These are phyloP conservation scores for Dothistroma septosporum DNA, from an alignment of 2,329 filamentous ascomycete genomes.

Conservation along the genomic window DNA sequence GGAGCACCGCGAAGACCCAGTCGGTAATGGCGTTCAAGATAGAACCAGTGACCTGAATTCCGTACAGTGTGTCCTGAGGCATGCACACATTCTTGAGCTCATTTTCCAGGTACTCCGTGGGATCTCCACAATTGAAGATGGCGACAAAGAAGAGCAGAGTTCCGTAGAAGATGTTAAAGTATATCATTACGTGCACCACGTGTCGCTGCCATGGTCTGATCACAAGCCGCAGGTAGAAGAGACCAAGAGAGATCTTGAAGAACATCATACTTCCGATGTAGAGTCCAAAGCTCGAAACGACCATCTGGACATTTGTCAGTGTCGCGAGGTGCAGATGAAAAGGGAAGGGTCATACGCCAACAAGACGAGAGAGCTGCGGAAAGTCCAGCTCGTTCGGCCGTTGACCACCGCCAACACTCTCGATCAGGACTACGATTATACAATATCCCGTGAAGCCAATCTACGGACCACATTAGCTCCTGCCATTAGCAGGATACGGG, in stretches of 20 bases:
- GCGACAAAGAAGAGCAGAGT: slow-evolving; percentile 33
- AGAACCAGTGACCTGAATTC: slow-evolving; percentile 24
- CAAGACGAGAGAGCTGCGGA: slow-evolving; percentile 2
- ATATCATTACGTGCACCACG: slow-evolving; percentile 27
- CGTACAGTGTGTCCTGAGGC: slow-evolving; percentile 13
- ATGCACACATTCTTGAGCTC: slow-evolving; percentile 22
- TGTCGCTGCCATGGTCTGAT: slow-evolving; percentile 37
- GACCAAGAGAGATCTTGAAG: slow-evolving; percentile 43
- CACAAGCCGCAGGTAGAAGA: slow-evolving; percentile 46
- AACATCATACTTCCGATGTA: slow-evolving; percentile 41
- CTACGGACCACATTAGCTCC: slow-evolving; percentile 11
- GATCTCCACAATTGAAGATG: slow-evolving; percentile 33
- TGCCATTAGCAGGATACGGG: background rate
- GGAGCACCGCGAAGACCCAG: slow-evolving; percentile 37
- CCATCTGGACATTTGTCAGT: slow-evolving; percentile 17
- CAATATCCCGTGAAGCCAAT: slow-evolving; percentile 19
- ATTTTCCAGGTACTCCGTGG: slow-evolving; percentile 21
- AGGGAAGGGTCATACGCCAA: slow-evolving; percentile 6
- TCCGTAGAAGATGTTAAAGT: slow-evolving; percentile 33
- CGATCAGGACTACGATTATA: slow-evolving; percentile 12
- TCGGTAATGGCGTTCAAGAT: slow-evolving; percentile 38
- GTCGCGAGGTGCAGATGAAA: no score
- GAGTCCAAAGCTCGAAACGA: slow-evolving; percentile 34
- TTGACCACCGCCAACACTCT: slow-evolving; percentile 12
- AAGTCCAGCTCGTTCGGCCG: slow-evolving; percentile 6